These are phyloP conservation scores for Pontederia crassipes DNA, from an alignment of 176 grass and related monocot species.

Conservation along the genomic window DNA sequence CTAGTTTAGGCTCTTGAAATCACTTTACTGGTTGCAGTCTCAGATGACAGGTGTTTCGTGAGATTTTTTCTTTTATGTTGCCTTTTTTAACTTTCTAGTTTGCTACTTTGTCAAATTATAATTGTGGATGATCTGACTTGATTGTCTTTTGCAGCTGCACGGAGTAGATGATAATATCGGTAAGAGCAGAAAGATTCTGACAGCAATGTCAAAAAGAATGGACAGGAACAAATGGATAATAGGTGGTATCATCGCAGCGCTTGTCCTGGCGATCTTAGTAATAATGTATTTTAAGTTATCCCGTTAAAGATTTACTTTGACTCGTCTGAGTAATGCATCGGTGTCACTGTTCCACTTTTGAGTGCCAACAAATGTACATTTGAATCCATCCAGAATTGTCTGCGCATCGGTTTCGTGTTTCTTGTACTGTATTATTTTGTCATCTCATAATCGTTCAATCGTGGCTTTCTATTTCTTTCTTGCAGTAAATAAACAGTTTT, in stretches of 20 bases:
- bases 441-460: too few relatives aligned
- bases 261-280: slow-evolving; percentile 67
- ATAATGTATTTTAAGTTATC: slow-evolving; percentile 78
- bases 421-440: too few relatives aligned
- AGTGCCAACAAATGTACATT: slow-evolving; percentile 22
- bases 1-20: too few relatives aligned
- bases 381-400: too few relatives aligned
- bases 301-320: slow-evolving; percentile 15
- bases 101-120: slow-evolving; percentile 1
- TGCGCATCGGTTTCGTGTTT: too few relatives aligned
- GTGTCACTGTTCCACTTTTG: slow-evolving; percentile 83
- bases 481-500: too few relatives aligned
- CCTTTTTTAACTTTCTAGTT: not conserved
- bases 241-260: slow-evolving; percentile 47
- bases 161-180: slow-evolving; percentile 85
- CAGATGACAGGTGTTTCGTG: too few relatives aligned
- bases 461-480: too few relatives aligned
- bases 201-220: slow-evolving; percentile 88
- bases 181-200: slow-evolving; percentile 89
- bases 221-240: slow-evolving; percentile 94
- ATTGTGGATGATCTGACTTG: slow-evolving; percentile 1
- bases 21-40: too few relatives aligned
- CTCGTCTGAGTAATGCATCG: slow-evolving; percentile 77
- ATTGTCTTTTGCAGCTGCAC: slow-evolving; percentile 43
- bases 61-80: too few relatives aligned